Evolutionary conservation across 164 flowering plant genomes (phyloP), one percentile per base, ranked within the genome.

Genomic region (Sedum album): DNA sequence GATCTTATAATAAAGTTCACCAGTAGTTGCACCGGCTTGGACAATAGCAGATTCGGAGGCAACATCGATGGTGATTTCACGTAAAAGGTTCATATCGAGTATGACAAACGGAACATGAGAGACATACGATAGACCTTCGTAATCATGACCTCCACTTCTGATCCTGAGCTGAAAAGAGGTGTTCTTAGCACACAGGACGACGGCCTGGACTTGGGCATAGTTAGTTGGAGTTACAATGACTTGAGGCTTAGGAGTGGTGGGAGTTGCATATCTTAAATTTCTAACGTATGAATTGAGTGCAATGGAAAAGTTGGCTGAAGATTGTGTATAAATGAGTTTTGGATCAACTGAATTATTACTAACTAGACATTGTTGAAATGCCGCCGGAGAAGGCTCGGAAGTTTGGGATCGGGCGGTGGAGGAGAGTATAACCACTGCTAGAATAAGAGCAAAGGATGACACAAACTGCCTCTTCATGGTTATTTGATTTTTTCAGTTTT

Each of bases 1-100:
- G 44, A 76, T 70, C 35, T 53, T 67, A 23, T 76, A 73, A 36
- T 76, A 76, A 20, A 76, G 49, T 20, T 67, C 55, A 10, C 69
- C 69, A 0, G 49, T 30, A 1, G 69, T 67, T 23, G 46, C 46
- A 41, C 46, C 46, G 46, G 46, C 46, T 41, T 41, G 46, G 46
- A 41, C 46, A 41, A 2, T 42, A 25, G 60, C 69, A 26, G 60
- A 25, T 9, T 67, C 55, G 15, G 33, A 7, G 2, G 10, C 69
- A 10, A 67, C 31, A 8, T 67, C 38, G 14, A 67, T 55, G 1
- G 8, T 31, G 21, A 67, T 31, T 46, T 41, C 46, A 8, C 46
- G 46, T 11, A 41, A 41, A 41, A 41, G 46, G 46, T 41, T 41
- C 46, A 41, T 7, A 15, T 41, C 46, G 2, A 41, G 46, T 41